Percentiles rank a stretch among this genome's conserved stretches.
phyloP scores from a whole-genome alignment of 371 early-diverging fungal genomes.

The Mortierella sp. region DNA sequence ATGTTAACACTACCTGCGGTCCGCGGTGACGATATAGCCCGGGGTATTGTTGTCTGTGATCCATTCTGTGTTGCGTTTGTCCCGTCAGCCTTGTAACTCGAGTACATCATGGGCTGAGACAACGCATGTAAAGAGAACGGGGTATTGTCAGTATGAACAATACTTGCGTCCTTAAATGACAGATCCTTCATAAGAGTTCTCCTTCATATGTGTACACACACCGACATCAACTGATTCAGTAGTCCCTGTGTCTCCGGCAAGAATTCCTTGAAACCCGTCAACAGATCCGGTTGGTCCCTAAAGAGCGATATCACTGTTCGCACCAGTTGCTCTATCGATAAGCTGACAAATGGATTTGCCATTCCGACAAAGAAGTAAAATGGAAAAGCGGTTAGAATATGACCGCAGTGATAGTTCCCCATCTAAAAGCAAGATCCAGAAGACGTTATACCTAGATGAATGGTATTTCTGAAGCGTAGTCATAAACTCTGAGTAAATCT shows the following conservation, averaged over 20 bases:
- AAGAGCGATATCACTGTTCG: constrained; percentile 54
- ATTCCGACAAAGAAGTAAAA: neutral
- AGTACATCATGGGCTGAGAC: constrained; percentile 51
- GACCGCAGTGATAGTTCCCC: too few species aligned
- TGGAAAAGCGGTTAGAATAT: too few species aligned
- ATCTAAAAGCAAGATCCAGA: too few species aligned
- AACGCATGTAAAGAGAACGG: too few species aligned
- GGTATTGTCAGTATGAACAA: too few species aligned
- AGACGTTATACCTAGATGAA: constrained; percentile 24
- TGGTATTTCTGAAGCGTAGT: constrained; percentile 35
- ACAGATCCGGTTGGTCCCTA: constrained; percentile 51
- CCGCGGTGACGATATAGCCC: constrained; percentile 3
- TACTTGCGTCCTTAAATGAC: too few species aligned
- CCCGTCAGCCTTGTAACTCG: constrained; percentile 21
- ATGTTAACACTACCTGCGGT: too few species aligned
- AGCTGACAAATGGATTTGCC: neutral
- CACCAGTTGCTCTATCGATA: constrained; percentile 46
- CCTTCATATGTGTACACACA: neutral
- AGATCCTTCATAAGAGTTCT: too few species aligned
- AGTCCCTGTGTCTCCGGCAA: constrained; percentile 46
- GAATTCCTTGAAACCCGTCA: constrained; percentile 55
- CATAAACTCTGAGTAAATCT: constrained; percentile 42
- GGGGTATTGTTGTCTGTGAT: constrained; percentile 19
- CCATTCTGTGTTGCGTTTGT: too few species aligned
- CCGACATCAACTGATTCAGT: constrained; percentile 48